phyloP scores from a whole-genome alignment of 176 grass and related monocot species.

The Avena eriantha region DNA sequence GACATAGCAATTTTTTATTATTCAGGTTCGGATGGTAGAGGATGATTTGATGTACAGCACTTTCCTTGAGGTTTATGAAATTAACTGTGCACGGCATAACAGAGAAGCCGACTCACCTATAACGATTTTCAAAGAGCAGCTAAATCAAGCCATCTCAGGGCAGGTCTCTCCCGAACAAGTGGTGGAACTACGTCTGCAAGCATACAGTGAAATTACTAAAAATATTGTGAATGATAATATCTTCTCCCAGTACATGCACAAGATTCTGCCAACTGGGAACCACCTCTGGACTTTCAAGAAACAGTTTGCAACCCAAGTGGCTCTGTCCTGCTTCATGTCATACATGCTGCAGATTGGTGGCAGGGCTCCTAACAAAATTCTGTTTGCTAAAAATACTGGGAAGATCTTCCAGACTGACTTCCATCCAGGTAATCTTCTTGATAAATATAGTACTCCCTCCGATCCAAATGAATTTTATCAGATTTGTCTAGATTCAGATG shows the following conservation, averaged over 20 bases:
- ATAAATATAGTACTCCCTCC: too few relatives aligned
- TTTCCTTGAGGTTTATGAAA: constrained; percentile 99
- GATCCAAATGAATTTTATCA: too few relatives aligned
- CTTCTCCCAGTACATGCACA: constrained; percentile 99
- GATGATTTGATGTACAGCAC: constrained; percentile 99
- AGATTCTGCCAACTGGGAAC: constrained; percentile 92
- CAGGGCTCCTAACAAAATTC: constrained; percentile 96
- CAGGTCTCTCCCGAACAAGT: constrained; percentile 94
- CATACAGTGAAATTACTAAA: constrained; percentile 98
- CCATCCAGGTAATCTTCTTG: constrained; percentile 79
- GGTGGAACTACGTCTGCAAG: constrained; percentile 86
- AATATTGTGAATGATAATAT: constrained; percentile 93
- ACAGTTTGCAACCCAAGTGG: constrained; percentile 93
- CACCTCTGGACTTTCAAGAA: constrained; percentile 99
- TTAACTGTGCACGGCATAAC: constrained; percentile 96
- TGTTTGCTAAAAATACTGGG: constrained; percentile 98
- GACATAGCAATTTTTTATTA: constrained; percentile 31
- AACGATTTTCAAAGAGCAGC: constrained; percentile 95
- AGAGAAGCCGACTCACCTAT: constrained; percentile 96
- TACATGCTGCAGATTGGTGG: constrained; percentile 99
- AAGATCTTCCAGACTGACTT: constrained; percentile 99
- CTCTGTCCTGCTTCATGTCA: constrained; percentile 97
- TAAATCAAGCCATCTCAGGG: constrained; percentile 95
- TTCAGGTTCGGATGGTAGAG: constrained; percentile 99
- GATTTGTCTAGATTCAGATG: too few relatives aligned